Evolutionary conservation across 495 filamentous ascomycete species (phyloP), one percentile per base, ranked within the genome.

Genomic region (Trichoderma asperelloides): DNA sequence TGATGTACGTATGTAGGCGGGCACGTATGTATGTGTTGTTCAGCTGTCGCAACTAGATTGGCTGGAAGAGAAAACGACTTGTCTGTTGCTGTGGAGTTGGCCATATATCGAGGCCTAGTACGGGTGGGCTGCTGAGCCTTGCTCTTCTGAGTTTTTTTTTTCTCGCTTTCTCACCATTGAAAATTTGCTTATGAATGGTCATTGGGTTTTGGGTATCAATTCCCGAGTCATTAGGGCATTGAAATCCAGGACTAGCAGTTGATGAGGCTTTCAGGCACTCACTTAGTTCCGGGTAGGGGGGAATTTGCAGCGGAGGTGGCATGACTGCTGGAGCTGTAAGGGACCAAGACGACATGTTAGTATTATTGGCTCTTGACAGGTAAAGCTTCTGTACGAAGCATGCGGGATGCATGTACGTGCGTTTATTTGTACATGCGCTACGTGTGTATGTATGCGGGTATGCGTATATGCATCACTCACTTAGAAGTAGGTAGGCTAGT

Each of bases 191-290:
- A 60, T 12, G 25, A 28, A 60, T 30, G 55, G 9, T 9, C 55
- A 18, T 30, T 18, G 55, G 55, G 25, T 6, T 60, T 60, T 60
- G 25, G 55, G 55, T 60, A 60, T 60, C 55, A 60, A 60, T 60
- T 30, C 55, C 11, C 16, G 55, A 60, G 55, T 60, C 55, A 60
- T 60, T 27, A 60, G 3, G 23, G n/a, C 23, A 60, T 15, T 28
- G 16, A 16, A 30, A 25, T 28, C 27, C 16, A 30, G 16, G 55
- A 21, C 55, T 60, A 11, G 55, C 55, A 28, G 27, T 60, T 15
- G 55, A 60, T 30, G 12, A 68, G 66, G 68, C 66, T 66, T 55
- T 2, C 30, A 57, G 27, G 27, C 64, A 64, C 23, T 45, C 63
- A 55, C 45, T 51, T 65, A 11, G 64, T 33, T 15, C 41, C 64